phyloP scores from a whole-genome alignment of 2,329 filamentous ascomycete species.

The Cytospora piceicola region DNA sequence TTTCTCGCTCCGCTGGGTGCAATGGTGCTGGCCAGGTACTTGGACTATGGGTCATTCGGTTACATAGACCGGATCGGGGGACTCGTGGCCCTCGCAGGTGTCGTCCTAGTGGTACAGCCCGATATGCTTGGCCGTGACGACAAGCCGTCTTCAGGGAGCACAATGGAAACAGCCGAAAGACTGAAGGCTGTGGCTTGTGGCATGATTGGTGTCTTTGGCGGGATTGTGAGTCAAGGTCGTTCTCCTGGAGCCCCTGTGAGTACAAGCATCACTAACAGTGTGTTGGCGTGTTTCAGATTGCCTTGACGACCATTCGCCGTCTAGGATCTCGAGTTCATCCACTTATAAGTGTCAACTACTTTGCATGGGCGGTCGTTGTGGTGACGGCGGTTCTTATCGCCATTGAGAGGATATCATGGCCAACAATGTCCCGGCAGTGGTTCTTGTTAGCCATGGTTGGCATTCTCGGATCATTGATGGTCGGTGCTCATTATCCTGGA shows the following conservation, averaged over 20 bases:
- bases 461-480: slow-evolving; percentile 74
- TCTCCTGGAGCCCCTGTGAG: background rate
- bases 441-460: slow-evolving; percentile 69
- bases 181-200: slow-evolving; percentile 22
- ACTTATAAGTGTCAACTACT: slow-evolving; percentile 25
- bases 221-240: slow-evolving; percentile 10
- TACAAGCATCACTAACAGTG: background rate
- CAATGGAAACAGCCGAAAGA: slow-evolving; percentile 5
- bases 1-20: slow-evolving; percentile 81
- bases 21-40: slow-evolving; percentile 77
- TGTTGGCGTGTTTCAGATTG: slow-evolving; percentile 16
- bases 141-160: slow-evolving; percentile 49
- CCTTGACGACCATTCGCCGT: slow-evolving; percentile 34
- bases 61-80: slow-evolving; percentile 76
- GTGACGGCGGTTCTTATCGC: background rate
- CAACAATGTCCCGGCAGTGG: slow-evolving; percentile 60
- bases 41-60: slow-evolving; percentile 78
- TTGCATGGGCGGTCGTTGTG: slow-evolving; percentile 24
- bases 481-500: background rate
- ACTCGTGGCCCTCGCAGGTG: slow-evolving; percentile 74
- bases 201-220: slow-evolving; percentile 19
- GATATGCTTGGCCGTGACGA: slow-evolving; percentile 11
- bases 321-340: slow-evolving; percentile 24
- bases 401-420: slow-evolving; percentile 51
- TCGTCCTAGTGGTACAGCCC: slow-evolving; percentile 82